phyloP scores from a whole-genome alignment of 108 stramenopile genomes.

The Nannochloropsis salina region DNA sequence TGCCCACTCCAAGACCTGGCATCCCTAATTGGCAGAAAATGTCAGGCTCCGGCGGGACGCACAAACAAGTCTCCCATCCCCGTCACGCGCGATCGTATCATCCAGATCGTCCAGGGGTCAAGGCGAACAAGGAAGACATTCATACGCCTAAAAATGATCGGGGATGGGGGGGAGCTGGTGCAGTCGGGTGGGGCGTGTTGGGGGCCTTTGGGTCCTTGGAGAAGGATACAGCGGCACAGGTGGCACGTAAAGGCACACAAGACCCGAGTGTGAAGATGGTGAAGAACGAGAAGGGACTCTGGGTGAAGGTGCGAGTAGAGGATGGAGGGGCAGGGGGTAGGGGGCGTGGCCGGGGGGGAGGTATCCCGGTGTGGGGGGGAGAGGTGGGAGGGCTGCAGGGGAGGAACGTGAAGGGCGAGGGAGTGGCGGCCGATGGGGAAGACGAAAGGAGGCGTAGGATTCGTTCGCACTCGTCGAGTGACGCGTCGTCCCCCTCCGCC shows the following conservation, averaged over 20 bases:
- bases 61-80: constrained; percentile 6
- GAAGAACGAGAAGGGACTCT: constrained; percentile 24
- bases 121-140: neutral
- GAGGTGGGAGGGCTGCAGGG: neutral
- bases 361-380: neutral
- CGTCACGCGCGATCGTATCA: neutral
- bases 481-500: too few relatives aligned
- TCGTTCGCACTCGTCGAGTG: too few relatives aligned
- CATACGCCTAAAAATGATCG: neutral
- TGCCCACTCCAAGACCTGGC: too few relatives aligned
- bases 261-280: constrained; percentile 21
- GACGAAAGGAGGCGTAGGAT: too few relatives aligned
- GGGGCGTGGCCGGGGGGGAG: neutral
- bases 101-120: neutral
- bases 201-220: constrained; percentile 21
- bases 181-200: constrained; percentile 21
- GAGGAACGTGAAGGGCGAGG: neutral
- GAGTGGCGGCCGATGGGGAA: too few relatives aligned
- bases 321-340: neutral
- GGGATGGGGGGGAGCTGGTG: constrained; percentile 2
- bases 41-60: neutral
- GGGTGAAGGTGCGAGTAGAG: constrained; percentile 20
- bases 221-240: constrained; percentile 21
- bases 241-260: neutral
- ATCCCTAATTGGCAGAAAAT: too few relatives aligned